These are phyloP conservation scores for Debaryomycetaceae sp. DNA, from an alignment of 1,139 yeast species.

Conservation along the genomic window DNA sequence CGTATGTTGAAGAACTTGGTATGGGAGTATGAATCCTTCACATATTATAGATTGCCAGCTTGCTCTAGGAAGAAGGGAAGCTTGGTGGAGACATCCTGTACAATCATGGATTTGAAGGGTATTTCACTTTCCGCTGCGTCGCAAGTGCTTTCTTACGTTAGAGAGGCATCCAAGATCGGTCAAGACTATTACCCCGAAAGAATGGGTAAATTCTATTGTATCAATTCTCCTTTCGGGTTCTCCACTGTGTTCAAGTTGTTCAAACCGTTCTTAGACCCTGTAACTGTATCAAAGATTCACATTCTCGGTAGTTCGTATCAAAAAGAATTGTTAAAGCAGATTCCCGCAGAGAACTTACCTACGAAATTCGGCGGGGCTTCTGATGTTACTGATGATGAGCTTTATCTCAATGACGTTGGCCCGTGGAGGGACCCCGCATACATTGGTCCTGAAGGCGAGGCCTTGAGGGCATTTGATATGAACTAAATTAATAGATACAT, in stretches of 20 bases:
- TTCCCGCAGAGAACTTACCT: conserved; percentile 91
- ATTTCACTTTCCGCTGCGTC: conserved; percentile 81
- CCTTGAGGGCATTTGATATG: conserved; percentile 45
- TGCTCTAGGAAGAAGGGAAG: conserved; percentile 79
- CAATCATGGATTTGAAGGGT: conserved; percentile 92
- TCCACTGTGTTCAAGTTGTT: conserved; percentile 88
- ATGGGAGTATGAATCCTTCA: conserved; percentile 96
- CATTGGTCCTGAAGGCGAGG: conserved; percentile 86
- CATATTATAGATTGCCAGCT: conserved; percentile 83
- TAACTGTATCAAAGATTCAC: conserved; percentile 93
- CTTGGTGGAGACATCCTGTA: conserved; percentile 92
- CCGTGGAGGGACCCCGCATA: conserved; percentile 93
- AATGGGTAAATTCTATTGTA: conserved; percentile 95
- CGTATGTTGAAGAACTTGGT: conserved; percentile 94
- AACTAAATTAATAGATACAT: background rate
- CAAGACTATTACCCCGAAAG: conserved; percentile 99
- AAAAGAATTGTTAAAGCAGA: conserved; percentile 82
- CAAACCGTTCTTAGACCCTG: conserved; percentile 95
- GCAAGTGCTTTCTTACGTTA: conserved; percentile 82
- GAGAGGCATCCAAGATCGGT: conserved; percentile 90
- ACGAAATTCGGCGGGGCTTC: conserved; percentile 84
- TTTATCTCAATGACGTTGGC: conserved; percentile 86
- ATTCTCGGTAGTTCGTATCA: conserved; percentile 78
- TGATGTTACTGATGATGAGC: conserved; percentile 66
- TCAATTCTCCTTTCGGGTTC: conserved; percentile 97